Base-by-base conservation (phyloP, 2,329 filamentous ascomycete species). In the Xylaria sp. region DNA sequence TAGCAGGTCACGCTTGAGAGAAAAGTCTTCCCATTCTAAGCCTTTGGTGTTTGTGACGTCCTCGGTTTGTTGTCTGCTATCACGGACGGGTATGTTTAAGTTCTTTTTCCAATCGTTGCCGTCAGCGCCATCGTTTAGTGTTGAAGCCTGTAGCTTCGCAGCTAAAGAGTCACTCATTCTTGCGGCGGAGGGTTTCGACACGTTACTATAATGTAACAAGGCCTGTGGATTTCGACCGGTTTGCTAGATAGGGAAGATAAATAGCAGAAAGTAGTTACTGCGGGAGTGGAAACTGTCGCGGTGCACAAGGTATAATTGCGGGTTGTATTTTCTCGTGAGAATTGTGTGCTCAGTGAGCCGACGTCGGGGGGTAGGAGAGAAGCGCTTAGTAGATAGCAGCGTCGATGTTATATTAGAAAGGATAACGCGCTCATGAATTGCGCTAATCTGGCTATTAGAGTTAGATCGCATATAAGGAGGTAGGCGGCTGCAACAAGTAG, bases 21-120 rank as follows among this genome's bases (percentile, higher is more conserved):
- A 92, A 80, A 99, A 98, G 75, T 98, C 93, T 82, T 99, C 97
- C 79, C 98, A 99, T 76, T 99, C 96, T 71, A 99, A 87, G 70
- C 96, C 96, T 84, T 98, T 98, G 39, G 95, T 99, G 77, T 94
- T 94, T 67, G 95, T 98, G 71, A 99, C 97, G 92, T 99, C 96
- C 86, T 95, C 93, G 73, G 93, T 96, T 82, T 96, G 93, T 75
- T 91, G 89, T 82, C 93, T 88, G 76, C 85, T 89, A 80, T 96
- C 93, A 81, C 91, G 93, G 66, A 87, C 82, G 62, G 93, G 93
- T 69, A 92, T 81, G 74, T 92, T 93, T 68, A 95, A 82, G 69
- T 82, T 88, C 77, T 90, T 87, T 83, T 92, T 93, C 92, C 92
- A 95, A 78, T 94, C 89, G 37, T 89, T 88, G 70, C 85, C 80